phyloP scores from a whole-genome alignment of 495 filamentous ascomycete genomes.

The Penicillium roqueforti region DNA sequence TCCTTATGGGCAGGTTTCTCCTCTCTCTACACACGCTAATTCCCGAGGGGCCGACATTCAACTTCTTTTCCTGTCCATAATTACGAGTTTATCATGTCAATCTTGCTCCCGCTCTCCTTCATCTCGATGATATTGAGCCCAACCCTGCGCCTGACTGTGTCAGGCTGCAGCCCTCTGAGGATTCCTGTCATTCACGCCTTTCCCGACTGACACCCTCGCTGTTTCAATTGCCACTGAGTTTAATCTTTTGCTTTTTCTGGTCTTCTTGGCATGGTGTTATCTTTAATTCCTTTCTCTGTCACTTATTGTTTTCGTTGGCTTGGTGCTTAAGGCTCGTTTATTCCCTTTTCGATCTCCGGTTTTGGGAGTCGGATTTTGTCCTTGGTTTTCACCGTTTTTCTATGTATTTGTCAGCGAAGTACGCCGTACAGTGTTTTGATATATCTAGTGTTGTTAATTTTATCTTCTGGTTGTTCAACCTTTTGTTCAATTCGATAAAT shows the following conservation, averaged over 20 bases:
- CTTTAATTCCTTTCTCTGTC: conserved; percentile 19
- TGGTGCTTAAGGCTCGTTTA: conserved; percentile 23
- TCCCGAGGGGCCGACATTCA: conserved; percentile 5
- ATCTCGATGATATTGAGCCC: conserved; percentile 24
- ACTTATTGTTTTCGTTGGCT: conserved; percentile 18
- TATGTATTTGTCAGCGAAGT: conserved; percentile 22
- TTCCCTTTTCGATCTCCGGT: conserved; percentile 15
- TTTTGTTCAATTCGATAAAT: not conserved
- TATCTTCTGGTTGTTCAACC: conserved; percentile 7
- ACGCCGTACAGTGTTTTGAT: conserved; percentile 22
- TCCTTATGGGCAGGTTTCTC: conserved; percentile 14
- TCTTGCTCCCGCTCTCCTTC: conserved; percentile 23
- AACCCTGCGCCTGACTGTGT: conserved; percentile 7
- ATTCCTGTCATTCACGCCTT: conserved; percentile 8
- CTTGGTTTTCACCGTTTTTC: conserved; percentile 8
- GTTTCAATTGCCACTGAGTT: conserved; percentile 9
- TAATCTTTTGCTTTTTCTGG: conserved; percentile 17
- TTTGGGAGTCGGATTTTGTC: conserved; percentile 13
- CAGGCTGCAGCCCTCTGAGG: conserved; percentile 4
- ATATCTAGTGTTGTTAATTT: conserved; percentile 21
- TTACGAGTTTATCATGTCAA: conserved; percentile 27
- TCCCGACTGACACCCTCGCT: conserved; percentile 9
- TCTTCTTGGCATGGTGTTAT: conserved; percentile 28
- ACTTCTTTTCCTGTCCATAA: conserved; percentile 26
- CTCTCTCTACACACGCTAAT: conserved; percentile 8